Percentiles rank a stretch among this genome's conserved stretches.
These are phyloP conservation scores for Geotrichum macrosporum DNA, from an alignment of 1,139 yeast genomes.

Conservation along the genomic window DNA sequence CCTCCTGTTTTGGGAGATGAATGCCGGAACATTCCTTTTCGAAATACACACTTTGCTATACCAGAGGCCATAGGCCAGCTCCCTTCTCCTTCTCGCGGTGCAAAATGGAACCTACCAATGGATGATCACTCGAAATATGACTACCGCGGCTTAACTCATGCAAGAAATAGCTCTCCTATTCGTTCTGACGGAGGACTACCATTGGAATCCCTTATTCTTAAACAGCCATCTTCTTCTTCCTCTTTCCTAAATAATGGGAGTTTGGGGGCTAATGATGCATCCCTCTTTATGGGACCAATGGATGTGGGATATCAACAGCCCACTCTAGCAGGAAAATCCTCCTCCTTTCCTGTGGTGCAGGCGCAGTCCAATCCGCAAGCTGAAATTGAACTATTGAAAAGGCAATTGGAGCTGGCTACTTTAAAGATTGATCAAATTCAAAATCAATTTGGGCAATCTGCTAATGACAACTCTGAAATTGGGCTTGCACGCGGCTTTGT, in stretches of 20 bases:
- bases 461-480: background rate
- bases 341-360: constrained; percentile 6
- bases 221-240: constrained; percentile 1
- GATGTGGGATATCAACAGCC: constrained; percentile 11
- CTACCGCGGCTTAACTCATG: background rate
- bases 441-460: constrained; percentile 8
- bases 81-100: constrained; percentile 5
- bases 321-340: background rate
- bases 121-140: background rate
- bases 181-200: constrained; percentile 7
- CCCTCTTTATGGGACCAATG: background rate
- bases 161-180: constrained; percentile 6
- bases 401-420: constrained; percentile 21
- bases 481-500: background rate
- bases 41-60: background rate
- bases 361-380: constrained; percentile 9
- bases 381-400: constrained; percentile 20
- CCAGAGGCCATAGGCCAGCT: background rate
- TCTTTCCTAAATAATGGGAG: background rate
- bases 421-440: constrained; percentile 18
- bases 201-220: constrained; percentile 6
- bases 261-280: background rate
- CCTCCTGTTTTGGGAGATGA: constrained; percentile 10
- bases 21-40: background rate
- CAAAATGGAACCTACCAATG: constrained; percentile 8